Percentiles rank a stretch among this genome's conserved stretches.
These are phyloP conservation scores for Fusarium tuaranense DNA, from an alignment of 2,329 filamentous ascomycete genomes.

Conservation along the genomic window DNA sequence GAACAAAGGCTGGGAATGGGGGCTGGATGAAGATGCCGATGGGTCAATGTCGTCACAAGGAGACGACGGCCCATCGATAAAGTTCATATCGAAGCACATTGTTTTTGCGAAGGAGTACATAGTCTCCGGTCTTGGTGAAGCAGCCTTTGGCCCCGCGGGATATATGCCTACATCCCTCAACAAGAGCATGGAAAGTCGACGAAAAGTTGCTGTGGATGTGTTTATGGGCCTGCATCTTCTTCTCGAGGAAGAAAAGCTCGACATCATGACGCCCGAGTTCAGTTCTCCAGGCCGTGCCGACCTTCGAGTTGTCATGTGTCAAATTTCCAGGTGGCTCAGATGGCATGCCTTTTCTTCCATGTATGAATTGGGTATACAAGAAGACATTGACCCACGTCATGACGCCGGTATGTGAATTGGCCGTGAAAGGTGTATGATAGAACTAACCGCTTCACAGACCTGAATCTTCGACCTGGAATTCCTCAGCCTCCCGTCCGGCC, in stretches of 20 bases:
- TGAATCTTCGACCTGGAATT: slow-evolving; percentile 48
- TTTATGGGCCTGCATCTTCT: slow-evolving; percentile 85
- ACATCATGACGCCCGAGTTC: slow-evolving; percentile 64
- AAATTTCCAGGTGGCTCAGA: slow-evolving; percentile 84
- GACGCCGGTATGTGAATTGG: slow-evolving; percentile 52
- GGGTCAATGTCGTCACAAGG: slow-evolving; percentile 44
- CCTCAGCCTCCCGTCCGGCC: slow-evolving; percentile 50
- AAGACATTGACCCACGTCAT: slow-evolving; percentile 55
- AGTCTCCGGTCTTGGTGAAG: slow-evolving; percentile 67
- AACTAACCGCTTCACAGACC: slow-evolving; percentile 41
- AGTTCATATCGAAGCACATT: slow-evolving; percentile 65
- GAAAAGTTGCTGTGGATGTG: slow-evolving; percentile 73
- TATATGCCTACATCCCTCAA: slow-evolving; percentile 73
- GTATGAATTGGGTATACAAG: slow-evolving; percentile 66
- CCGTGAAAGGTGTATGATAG: no score
- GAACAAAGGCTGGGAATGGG: slow-evolving; percentile 77
- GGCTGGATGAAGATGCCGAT: slow-evolving; percentile 66
- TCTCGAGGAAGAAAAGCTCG: slow-evolving; percentile 90
- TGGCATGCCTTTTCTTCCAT: slow-evolving; percentile 67
- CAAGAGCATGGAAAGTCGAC: slow-evolving; percentile 66
- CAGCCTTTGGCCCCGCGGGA: slow-evolving; percentile 64
- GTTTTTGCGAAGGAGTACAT: slow-evolving; percentile 75
- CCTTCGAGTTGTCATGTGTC: slow-evolving; percentile 80
- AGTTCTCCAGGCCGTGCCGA: slow-evolving; percentile 58
- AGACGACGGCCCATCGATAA: slow-evolving; percentile 41